Conservation (phyloP, 768 basidiomycete species). For the Mycena polygramma region DNA sequence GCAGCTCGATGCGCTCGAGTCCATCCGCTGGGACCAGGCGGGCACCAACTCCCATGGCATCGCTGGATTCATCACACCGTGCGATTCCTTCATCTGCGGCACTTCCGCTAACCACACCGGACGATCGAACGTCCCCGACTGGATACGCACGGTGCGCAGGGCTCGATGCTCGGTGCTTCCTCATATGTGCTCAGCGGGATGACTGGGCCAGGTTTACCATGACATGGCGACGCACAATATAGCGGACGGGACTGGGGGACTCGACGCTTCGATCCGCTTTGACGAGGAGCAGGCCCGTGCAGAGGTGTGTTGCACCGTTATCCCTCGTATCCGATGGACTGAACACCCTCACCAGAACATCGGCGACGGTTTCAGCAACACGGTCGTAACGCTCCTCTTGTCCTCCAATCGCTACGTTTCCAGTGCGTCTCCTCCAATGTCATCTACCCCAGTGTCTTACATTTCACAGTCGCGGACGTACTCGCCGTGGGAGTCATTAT, state of each 20-base stretch:
- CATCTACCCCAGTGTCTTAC: neutral
- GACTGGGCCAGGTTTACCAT: neutral
- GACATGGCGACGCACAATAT: constrained; percentile 16
- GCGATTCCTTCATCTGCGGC: neutral
- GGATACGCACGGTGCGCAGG: constrained; percentile 12
- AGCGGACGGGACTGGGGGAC: constrained; percentile 3
- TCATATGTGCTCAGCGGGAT: too few species aligned
- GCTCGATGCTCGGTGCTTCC: neutral
- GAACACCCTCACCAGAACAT: neutral
- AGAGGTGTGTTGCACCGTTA: neutral
- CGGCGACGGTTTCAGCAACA: constrained; percentile 3
- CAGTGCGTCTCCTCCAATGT: neutral
- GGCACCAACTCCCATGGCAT: neutral
- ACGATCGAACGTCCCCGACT: neutral
- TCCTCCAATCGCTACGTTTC: neutral
- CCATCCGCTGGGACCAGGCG: neutral
- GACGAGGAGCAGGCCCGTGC: neutral
- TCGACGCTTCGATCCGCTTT: constrained; percentile 8
- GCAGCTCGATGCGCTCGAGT: constrained; percentile 12
- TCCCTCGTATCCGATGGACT: neutral
- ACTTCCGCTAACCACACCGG: neutral
- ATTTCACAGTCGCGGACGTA: neutral
- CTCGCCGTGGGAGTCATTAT: neutral
- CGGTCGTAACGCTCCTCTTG: neutral
- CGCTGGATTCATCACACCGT: neutral